These are phyloP conservation scores for Corrigiola litoralis DNA, from an alignment of 179 eudicot species.

Conservation along the genomic window DNA sequence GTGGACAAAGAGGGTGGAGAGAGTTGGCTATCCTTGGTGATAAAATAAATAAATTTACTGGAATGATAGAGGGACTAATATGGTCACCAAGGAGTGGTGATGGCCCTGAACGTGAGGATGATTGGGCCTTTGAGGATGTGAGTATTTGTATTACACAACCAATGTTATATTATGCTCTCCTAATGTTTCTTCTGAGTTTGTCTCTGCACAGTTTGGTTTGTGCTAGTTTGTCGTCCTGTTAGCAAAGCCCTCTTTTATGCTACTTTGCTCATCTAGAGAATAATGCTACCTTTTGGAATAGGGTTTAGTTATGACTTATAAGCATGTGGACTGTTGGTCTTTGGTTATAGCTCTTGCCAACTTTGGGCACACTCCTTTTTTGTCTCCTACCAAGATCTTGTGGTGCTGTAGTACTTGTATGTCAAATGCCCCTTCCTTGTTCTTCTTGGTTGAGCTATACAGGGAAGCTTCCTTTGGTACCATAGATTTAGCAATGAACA, in stretches of 20 bases:
- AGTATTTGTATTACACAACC: slow-evolving; percentile 2
- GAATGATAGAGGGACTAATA: slow-evolving; percentile 93
- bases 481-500: no score
- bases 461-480: no score
- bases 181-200: not conserved
- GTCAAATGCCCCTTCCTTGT: not conserved
- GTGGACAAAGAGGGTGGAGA: slow-evolving; percentile 99
- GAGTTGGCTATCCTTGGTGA: slow-evolving; percentile 88
- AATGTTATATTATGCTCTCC: not conserved
- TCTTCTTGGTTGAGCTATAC: no score
- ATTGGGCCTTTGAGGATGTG: slow-evolving; percentile 97
- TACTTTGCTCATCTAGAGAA: not conserved
- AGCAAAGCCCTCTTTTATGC: not conserved
- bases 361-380: not conserved
- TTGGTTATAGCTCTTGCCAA: not conserved
- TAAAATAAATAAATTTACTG: slow-evolving; percentile 85
- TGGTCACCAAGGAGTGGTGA: slow-evolving; percentile 92
- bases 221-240: not conserved
- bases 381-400: no score
- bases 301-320: not conserved
- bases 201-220: not conserved
- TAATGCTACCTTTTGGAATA: not conserved
- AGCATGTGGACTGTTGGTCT: not conserved
- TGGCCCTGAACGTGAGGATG: slow-evolving; percentile 59
- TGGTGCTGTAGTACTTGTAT: no score